A percentile compares a stretch with the other conserved stretches of the same genome.
phyloP scores from a whole-genome alignment of 192 early-diverging fungal species.

The Chytriomyces sp. region DNA sequence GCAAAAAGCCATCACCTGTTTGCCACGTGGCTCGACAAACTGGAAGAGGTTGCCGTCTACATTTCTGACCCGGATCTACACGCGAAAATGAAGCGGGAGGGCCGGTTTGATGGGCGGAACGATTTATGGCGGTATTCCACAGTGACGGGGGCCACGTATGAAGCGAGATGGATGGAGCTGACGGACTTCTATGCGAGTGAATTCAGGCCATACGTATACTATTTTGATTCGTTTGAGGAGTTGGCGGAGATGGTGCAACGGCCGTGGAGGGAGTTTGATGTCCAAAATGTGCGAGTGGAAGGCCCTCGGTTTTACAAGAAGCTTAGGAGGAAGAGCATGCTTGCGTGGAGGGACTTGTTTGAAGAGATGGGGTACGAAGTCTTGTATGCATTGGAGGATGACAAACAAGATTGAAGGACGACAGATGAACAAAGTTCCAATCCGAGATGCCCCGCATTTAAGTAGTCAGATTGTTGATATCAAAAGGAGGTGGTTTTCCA shows the following conservation, averaged over 20 bases:
- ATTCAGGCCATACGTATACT: constrained; percentile 4
- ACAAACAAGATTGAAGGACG: no score
- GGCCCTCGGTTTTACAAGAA: not conserved
- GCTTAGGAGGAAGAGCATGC: not conserved
- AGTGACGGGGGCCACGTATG: no score
- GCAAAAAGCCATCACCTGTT: constrained; percentile 29
- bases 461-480: no score
- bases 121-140: no score
- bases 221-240: constrained; percentile 15
- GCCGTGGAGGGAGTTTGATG: not conserved
- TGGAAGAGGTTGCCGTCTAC: constrained; percentile 2
- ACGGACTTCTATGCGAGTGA: not conserved
- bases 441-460: no score
- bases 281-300: not conserved
- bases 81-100: no score
- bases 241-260: not conserved
- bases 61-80: not conserved
- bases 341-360: constrained; percentile 4
- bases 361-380: not conserved
- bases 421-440: no score
- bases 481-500: no score
- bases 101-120: no score
- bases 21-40: constrained; percentile 10
- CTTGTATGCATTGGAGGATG: no score
- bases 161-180: not conserved